A percentile compares a stretch with the other conserved stretches of the same genome.
These are phyloP conservation scores for Nitzschia sp. DNA, from an alignment of 108 stramenopile species.

Conservation along the genomic window DNA sequence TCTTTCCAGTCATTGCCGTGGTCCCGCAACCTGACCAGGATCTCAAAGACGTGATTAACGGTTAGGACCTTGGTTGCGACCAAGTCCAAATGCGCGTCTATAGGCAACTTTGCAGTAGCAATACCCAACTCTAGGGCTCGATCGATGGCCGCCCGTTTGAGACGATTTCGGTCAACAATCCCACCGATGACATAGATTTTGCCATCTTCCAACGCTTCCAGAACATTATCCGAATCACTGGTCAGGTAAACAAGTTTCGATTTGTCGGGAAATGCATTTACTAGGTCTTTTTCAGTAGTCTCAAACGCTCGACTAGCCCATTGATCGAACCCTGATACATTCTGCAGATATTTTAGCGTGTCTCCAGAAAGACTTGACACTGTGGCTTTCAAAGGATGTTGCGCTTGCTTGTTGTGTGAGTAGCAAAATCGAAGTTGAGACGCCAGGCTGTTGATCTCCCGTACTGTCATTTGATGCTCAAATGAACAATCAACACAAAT, in stretches of 20 bases:
- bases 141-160: slow-evolving; percentile 59
- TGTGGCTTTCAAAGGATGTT: slow-evolving; percentile 52
- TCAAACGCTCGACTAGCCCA: slow-evolving; percentile 66
- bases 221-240: slow-evolving; percentile 69
- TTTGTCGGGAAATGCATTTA: slow-evolving; percentile 45
- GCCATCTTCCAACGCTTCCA: slow-evolving; percentile 51
- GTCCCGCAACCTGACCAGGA: slow-evolving; percentile 67
- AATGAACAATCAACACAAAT: slow-evolving; percentile 78
- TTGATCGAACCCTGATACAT: slow-evolving; percentile 75
- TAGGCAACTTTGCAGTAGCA: slow-evolving; percentile 69
- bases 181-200: slow-evolving; percentile 84
- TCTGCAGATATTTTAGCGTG: slow-evolving; percentile 54
- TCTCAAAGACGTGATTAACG: slow-evolving; percentile 85
- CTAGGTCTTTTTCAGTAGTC: slow-evolving; percentile 39
- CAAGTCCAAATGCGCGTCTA: slow-evolving; percentile 58
- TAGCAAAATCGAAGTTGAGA: slow-evolving; percentile 77
- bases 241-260: slow-evolving; percentile 72
- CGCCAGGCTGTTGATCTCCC: slow-evolving; percentile 67
- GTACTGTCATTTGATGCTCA: slow-evolving; percentile 65
- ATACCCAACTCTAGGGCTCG: slow-evolving; percentile 69
- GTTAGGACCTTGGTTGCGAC: slow-evolving; percentile 69
- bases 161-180: slow-evolving; percentile 86
- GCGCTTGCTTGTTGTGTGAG: slow-evolving; percentile 55
- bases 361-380: slow-evolving; percentile 44
- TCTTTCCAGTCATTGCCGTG: slow-evolving; percentile 69